Evolutionary conservation across 2,329 filamentous ascomycete genomes (phyloP).

Genomic region (Colletotrichum tanaceti): DNA sequence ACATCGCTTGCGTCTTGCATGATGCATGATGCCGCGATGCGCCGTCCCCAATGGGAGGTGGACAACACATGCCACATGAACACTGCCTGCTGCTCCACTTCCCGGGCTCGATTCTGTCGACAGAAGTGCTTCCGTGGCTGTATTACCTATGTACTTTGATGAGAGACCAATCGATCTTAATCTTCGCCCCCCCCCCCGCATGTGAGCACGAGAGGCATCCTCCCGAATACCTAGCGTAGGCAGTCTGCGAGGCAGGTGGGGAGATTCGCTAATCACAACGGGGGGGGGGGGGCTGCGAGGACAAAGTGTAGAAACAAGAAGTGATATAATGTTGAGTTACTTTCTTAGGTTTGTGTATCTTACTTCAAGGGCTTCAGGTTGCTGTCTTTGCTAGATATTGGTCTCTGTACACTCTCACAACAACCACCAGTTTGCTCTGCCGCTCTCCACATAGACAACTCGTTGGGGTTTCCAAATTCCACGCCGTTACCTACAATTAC

Average conservation of each 20-base stretch:
- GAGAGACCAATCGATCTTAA: neutral
- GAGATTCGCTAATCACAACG: neutral
- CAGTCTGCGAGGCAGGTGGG: conserved; percentile 10
- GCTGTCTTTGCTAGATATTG: too few species aligned
- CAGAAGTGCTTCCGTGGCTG: conserved; percentile 3
- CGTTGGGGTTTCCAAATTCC: neutral
- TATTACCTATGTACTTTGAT: neutral
- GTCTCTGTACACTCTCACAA: too few species aligned
- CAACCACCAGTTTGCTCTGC: too few species aligned
- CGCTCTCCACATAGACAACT: too few species aligned
- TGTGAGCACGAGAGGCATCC: neutral
- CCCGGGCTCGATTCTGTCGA: conserved; percentile 4
- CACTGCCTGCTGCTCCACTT: conserved; percentile 16
- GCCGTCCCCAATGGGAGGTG: conserved; percentile 5
- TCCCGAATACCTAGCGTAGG: neutral
- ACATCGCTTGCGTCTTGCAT: conserved; percentile 10
- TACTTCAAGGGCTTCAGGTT: neutral
- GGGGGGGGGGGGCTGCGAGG: neutral
- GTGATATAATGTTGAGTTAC: neutral
- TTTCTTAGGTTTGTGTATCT: neutral
- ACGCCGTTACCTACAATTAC: neutral
- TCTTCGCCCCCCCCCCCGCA: neutral
- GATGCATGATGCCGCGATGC: conserved; percentile 28
- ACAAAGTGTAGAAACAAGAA: conserved; percentile 1
- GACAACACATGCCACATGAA: conserved; percentile 32